These are phyloP conservation scores for Bipolaris zeicola DNA, from an alignment of 2,329 filamentous ascomycete genomes.

Conservation along the genomic window DNA sequence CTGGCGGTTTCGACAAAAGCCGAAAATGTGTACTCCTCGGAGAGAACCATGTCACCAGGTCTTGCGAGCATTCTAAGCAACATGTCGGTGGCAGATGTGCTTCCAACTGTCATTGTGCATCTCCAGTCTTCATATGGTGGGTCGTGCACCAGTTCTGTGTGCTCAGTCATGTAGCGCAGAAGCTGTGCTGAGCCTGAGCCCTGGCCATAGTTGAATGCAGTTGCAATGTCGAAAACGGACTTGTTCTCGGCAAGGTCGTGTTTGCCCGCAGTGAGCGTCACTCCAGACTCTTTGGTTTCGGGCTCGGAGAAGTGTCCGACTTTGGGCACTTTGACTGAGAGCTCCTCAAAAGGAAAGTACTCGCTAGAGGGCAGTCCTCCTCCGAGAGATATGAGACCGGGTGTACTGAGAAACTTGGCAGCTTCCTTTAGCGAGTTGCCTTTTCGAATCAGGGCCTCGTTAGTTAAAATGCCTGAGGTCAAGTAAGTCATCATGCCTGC, in stretches of 20 bases:
- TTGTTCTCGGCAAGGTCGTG: slow-evolving; percentile 75
- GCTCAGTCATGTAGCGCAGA: slow-evolving; percentile 89
- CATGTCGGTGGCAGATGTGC: slow-evolving; percentile 84
- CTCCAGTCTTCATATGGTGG: slow-evolving; percentile 92
- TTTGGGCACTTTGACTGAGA: slow-evolving; percentile 74
- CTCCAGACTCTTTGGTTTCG: slow-evolving; percentile 66
- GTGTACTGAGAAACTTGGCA: slow-evolving; percentile 76
- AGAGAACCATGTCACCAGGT: slow-evolving; percentile 77
- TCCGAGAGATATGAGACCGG: slow-evolving; percentile 87
- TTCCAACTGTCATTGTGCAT: slow-evolving; percentile 81
- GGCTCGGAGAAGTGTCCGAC: slow-evolving; percentile 73
- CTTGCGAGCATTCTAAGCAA: slow-evolving; percentile 80
- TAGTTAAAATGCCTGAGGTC: slow-evolving; percentile 49
- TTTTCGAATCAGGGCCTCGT: slow-evolving; percentile 61
- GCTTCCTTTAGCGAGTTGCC: slow-evolving; percentile 77
- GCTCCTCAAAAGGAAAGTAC: slow-evolving; percentile 87
- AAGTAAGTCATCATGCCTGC: slow-evolving; percentile 6
- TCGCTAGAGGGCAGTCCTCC: slow-evolving; percentile 87
- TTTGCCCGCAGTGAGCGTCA: slow-evolving; percentile 73
- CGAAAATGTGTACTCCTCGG: slow-evolving; percentile 90
- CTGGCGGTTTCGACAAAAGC: slow-evolving; percentile 71
- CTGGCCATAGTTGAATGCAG: slow-evolving; percentile 92
- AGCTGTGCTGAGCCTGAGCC: slow-evolving; percentile 84
- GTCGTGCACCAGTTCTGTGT: slow-evolving; percentile 86
- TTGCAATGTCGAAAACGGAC: slow-evolving; percentile 74